These are phyloP conservation scores for Mytilinidion resinicola DNA, from an alignment of 495 filamentous ascomycete genomes.

Conservation along the genomic window DNA sequence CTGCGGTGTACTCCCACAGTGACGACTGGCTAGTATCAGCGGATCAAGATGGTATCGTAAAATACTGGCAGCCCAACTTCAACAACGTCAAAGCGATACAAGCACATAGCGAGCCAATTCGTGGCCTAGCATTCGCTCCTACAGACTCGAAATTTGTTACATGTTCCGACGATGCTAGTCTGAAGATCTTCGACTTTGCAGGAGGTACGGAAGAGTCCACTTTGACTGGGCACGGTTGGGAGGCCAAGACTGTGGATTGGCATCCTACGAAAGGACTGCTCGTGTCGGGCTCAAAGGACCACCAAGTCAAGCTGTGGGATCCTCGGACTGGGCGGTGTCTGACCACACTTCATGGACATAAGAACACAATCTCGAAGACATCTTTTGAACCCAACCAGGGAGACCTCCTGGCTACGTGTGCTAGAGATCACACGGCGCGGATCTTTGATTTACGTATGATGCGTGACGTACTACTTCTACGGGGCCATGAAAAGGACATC, in stretches of 20 bases:
- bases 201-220: slow-evolving; percentile 71
- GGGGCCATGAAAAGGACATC: slow-evolving; percentile 91
- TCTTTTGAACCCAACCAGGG: slow-evolving; percentile 77
- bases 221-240: slow-evolving; percentile 88
- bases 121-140: slow-evolving; percentile 88
- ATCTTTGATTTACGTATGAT: slow-evolving; percentile 97
- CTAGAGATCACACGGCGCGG: slow-evolving; percentile 82
- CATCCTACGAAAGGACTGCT: slow-evolving; percentile 91
- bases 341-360: slow-evolving; percentile 94
- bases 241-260: slow-evolving; percentile 94
- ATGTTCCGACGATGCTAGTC: slow-evolving; percentile 82
- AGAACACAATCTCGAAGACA: slow-evolving; percentile 88
- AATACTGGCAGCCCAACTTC: slow-evolving; percentile 99
- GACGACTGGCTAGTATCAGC: slow-evolving; percentile 96
- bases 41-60: slow-evolving; percentile 89
- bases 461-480: slow-evolving; percentile 87
- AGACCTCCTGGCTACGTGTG: slow-evolving; percentile 81
- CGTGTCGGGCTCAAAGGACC: slow-evolving; percentile 95
- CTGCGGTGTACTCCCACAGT: slow-evolving; percentile 81
- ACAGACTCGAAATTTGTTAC: slow-evolving; percentile 94
- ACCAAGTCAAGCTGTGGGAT: slow-evolving; percentile 96
- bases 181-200: slow-evolving; percentile 97
- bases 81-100: slow-evolving; percentile 95
- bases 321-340: slow-evolving; percentile 81
- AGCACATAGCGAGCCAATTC: slow-evolving; percentile 81